Conservation (phyloP, 306 rosid genomes). For the Delonix regia region DNA sequence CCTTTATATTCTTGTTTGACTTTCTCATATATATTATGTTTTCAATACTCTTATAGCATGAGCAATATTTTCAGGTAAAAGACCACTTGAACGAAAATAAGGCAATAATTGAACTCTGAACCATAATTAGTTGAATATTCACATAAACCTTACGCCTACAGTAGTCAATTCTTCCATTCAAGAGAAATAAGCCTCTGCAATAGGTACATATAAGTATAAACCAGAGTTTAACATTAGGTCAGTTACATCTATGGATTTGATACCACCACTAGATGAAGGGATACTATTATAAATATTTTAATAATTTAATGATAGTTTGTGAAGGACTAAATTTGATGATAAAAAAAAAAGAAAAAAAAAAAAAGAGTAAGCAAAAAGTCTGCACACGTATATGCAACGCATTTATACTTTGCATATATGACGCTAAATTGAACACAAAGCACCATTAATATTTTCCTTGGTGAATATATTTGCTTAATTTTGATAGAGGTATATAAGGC, state of each 20-base stretch:
- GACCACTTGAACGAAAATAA: background rate
- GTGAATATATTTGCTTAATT: background rate
- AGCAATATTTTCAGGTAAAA: background rate
- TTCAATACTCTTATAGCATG: background rate
- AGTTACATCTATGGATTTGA: too few relatives aligned
- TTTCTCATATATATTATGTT: background rate
- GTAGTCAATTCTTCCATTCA: too few relatives aligned
- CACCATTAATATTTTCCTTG: background rate
- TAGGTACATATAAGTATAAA: too few relatives aligned
- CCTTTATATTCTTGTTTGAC: slow-evolving; percentile 41
- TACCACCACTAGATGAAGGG: too few relatives aligned
- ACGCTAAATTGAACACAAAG: background rate
- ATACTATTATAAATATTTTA: too few relatives aligned
- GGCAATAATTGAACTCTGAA: background rate
- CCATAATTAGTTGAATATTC: background rate
- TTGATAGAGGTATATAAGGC: background rate
- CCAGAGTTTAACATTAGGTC: too few relatives aligned
- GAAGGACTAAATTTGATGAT: too few relatives aligned
- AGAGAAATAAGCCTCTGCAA: too few relatives aligned
- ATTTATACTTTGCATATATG: background rate
- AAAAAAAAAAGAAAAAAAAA: background rate
- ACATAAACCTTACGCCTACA: too few relatives aligned
- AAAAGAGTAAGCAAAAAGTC: too few relatives aligned
- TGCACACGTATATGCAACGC: too few relatives aligned
- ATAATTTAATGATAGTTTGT: too few relatives aligned